Evolutionary conservation across 345 rosid species (phyloP).

Genomic region (Pistacia integerrima): DNA sequence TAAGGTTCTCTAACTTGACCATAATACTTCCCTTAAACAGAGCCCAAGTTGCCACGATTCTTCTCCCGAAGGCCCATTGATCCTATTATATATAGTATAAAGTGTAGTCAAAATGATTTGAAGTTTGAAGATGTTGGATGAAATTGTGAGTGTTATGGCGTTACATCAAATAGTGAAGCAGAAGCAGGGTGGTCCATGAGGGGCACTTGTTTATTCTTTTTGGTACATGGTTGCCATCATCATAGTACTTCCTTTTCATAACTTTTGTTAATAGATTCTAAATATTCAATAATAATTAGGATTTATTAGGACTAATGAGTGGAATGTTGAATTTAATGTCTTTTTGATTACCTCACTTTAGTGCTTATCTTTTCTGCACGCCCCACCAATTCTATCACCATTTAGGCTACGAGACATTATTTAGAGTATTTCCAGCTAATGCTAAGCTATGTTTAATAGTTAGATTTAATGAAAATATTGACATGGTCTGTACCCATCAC

Average conservation of each 20-base stretch:
- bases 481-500: no score
- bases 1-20: no score
- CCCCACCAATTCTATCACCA: not conserved
- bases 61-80: no score
- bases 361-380: not conserved
- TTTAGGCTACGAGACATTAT: no score
- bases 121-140: no score
- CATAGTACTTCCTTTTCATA: not conserved
- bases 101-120: no score
- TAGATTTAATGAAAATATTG: no score
- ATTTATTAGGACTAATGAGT: not conserved
- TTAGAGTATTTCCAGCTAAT: no score
- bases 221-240: not conserved
- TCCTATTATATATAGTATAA: no score
- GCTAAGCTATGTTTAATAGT: no score
- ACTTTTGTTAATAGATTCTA: slow-evolving; percentile 7
- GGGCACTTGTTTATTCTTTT: not conserved
- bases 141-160: no score
- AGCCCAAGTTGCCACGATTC: not conserved
- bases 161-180: not conserved
- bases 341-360: not conserved
- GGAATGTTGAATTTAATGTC: not conserved
- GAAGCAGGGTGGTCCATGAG: slow-evolving; percentile 2
- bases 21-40: no score
- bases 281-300: not conserved